Base-by-base conservation (phyloP, 139 green algal genomes). In the Tetraselmis chui region DNA sequence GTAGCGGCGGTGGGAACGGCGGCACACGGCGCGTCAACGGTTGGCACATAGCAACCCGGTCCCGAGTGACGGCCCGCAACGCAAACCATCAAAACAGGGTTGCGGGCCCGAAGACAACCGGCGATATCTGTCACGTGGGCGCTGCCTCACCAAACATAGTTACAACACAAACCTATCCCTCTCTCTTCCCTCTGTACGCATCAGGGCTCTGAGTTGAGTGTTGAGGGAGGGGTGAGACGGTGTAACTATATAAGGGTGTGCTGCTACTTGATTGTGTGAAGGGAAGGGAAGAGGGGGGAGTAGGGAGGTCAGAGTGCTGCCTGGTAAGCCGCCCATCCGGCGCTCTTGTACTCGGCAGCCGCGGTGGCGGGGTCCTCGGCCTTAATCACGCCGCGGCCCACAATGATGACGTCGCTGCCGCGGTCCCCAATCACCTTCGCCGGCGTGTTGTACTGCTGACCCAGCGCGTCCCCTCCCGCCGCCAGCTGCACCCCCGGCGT, bases 381-480 rank as follows among this genome's bases (percentile, higher is more conserved):
- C 85, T 93, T 95, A 87, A 96, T 94, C 45, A 98, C 87, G 11
- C 96, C 95, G 0, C 95, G 84, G 0, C 97, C 97, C 1, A 99
- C 97, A 74, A 99, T 99, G 88, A 99, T 98, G 30, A 99, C 91
- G 83, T 99, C 97, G 67, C 89, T 97, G 67, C 95, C 95, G 29
- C 92, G 85, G 28, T 92, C 85, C 1, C 87, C 90, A 30, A 99
- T 95, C 0, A 96, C 97, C 22, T 81, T 76, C 27, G 82, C 76
- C 11, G 97, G 97, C 0, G 96, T 99, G 90, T 99, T 98, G 92
- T 99, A 99, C 88, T 98, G 97, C 93, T 99, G 97, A 0, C 97
- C 97, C 78, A 99, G 85, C 11, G 88, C 93, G 82, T 99, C 97
- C 2, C 95, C 92, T 2, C 96, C 96, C 24, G 84, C 88, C 0